Percentiles rank a stretch among this genome's conserved stretches.
These are phyloP conservation scores for Saccharomyces paradoxus DNA, from an alignment of 805 yeast genomes.

Conservation along the genomic window DNA sequence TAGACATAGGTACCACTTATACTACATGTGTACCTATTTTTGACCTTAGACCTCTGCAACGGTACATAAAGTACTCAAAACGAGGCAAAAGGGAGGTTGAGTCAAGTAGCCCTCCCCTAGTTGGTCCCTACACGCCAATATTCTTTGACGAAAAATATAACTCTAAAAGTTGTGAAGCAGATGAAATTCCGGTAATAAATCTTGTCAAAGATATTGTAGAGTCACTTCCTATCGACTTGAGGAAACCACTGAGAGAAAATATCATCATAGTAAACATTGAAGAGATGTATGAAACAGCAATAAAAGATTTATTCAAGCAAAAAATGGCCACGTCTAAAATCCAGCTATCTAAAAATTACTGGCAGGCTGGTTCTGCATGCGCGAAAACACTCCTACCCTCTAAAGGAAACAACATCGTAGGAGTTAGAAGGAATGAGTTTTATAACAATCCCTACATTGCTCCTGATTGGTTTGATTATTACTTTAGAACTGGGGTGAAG, in stretches of 20 bases:
- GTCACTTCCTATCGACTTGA: neutral
- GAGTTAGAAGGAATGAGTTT: neutral
- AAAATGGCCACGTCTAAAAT: neutral
- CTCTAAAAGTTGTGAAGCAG: neutral
- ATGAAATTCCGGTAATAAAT: constrained; percentile 1
- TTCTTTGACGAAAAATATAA: neutral
- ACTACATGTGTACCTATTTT: constrained; percentile 30
- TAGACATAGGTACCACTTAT: constrained; percentile 36
- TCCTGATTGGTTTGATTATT: neutral
- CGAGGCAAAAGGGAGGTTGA: constrained; percentile 5
- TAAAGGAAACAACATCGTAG: neutral
- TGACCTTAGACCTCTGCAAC: constrained; percentile 29
- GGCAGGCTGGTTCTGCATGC: constrained; percentile 3
- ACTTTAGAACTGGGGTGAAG: neutral
- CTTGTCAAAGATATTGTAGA: neutral
- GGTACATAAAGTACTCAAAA: constrained; percentile 9
- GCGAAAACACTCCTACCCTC: neutral
- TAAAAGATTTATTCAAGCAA: neutral
- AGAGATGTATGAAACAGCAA: neutral
- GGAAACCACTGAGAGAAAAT: neutral
- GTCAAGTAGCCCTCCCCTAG: too few relatives aligned
- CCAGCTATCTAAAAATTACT: neutral
- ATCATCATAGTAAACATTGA: neutral
- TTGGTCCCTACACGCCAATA: neutral
- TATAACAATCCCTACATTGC: neutral